Base-by-base conservation (phyloP, 495 filamentous ascomycete genomes). In the Pyrenula massariospora region DNA sequence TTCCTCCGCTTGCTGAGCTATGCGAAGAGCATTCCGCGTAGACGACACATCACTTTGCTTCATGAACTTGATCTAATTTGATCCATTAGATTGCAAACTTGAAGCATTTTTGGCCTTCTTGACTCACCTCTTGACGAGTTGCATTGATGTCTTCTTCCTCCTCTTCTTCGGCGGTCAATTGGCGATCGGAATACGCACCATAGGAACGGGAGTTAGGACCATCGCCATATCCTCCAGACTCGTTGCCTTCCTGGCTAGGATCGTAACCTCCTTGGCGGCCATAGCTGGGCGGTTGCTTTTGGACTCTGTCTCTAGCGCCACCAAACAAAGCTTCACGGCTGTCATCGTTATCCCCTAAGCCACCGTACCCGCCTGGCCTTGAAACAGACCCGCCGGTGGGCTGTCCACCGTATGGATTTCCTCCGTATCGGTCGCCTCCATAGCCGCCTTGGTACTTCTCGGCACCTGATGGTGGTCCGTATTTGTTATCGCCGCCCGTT, bases 21-120 rank as follows among this genome's bases (percentile, higher is more conserved):
- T 75, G 1, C 80, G 75, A 11, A 87, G 71, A 1, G 84, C 82
- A 65, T 88, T 90, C 2, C 82, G 76, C 2, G 86, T 85, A 0
- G 85, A 84, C 1, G 81, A 73, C 11, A 88, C 81, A 66, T 89
- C 86, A 42, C 85, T 81, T 60, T 88, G 79, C 68, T 90, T 93
- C 56, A 87, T 79, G 58, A 84, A 82, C 12, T 78, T 76, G 57
- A 42, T 42, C 61, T 94, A 76, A 42, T 42, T 42, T 42, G 31
- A n/a, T n/a, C n/a, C n/a, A n/a, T n/a, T n/a, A n/a, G n/a, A n/a
- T n/a, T n/a, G n/a, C n/a, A n/a, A n/a, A n/a, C n/a, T n/a, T n/a
- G n/a, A n/a, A n/a, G n/a, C n/a, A n/a, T n/a, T n/a, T n/a, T n/a
- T n/a, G n/a, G n/a, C n/a, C n/a, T n/a, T n/a, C n/a, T n/a, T n/a